Evolutionary conservation across 2,329 filamentous ascomycete species (phyloP).

Genomic region (Canariomyces notabilis): DNA sequence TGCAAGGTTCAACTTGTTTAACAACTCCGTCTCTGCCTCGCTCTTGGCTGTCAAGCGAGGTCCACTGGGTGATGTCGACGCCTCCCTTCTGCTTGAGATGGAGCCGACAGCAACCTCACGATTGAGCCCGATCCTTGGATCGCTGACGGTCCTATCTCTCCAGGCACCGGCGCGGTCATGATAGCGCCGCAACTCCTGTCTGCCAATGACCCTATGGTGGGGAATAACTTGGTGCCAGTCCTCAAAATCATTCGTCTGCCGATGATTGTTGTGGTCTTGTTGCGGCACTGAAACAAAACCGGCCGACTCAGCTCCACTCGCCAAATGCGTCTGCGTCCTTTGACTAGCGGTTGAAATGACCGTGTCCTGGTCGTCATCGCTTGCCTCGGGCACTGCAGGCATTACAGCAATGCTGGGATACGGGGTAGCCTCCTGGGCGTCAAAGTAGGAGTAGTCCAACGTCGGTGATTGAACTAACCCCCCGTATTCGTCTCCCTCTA

Average conservation of each 20-base stretch:
- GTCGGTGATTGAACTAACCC: conserved; percentile 29
- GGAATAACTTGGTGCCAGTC: conserved; percentile 26
- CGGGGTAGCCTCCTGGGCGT: conserved; percentile 19
- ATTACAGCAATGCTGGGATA: conserved; percentile 30
- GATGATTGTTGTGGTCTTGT: conserved; percentile 13
- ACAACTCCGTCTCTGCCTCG: conserved; percentile 40
- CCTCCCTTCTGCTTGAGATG: conserved; percentile 25
- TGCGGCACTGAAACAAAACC: background rate
- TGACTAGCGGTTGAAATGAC: conserved; percentile 24
- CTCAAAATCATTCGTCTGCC: conserved; percentile 5
- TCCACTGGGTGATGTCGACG: conserved; percentile 25
- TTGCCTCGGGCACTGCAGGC: conserved; percentile 22
- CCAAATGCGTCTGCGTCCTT: conserved; percentile 7
- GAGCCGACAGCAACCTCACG: conserved; percentile 36
- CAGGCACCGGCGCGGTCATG: conserved; percentile 42
- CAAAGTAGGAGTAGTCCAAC: conserved; percentile 1
- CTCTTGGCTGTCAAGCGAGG: conserved; percentile 31
- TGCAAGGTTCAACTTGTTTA: conserved; percentile 37
- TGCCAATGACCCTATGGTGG: conserved; percentile 39
- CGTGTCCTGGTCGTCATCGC: conserved; percentile 30
- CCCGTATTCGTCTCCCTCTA: conserved; percentile 1
- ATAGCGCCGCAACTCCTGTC: conserved; percentile 37
- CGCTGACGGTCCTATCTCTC: conserved; percentile 37
- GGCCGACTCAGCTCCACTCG: background rate
- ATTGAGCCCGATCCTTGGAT: conserved; percentile 39